Base-by-base conservation (phyloP, 202 grass and related monocot species). In the Cymbopogon flexuosus region DNA sequence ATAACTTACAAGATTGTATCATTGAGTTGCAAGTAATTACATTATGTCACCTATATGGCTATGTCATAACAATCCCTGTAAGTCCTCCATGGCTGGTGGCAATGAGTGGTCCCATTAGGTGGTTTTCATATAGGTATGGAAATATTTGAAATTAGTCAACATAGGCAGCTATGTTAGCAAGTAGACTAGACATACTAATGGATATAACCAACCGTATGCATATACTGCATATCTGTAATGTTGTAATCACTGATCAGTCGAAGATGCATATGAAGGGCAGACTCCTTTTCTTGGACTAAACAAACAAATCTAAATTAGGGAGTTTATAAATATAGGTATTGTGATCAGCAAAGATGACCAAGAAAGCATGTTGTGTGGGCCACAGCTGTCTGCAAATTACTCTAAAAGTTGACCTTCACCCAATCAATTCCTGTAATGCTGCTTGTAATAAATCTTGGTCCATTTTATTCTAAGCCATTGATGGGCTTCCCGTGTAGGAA, bases 11-110 rank as follows among this genome's bases (percentile, higher is more conserved):
- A 33, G 14, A 51, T 18, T 72, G 2, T 19, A 72, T 64, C 5
- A 9, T 78, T 78, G 64, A 78, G 73, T 36, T 78, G 43, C 36
- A 80, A 35, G 13, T 69, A 42, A 27, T 70, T 57, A 58, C 22
- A 46, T 1, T 52, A 40, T 36, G 10, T 52, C 39, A 29, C 5
- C 15, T 61, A 37, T 35, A 33, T 33, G 31, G 31, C 31, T 33
- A 33, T 33, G 62, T 36, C 78, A 10, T 73, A 33, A 69, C 22
- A 42, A 34, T 41, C 40, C 22, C 16, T 41, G 18, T 84, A 74
- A 46, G 60, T 3, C 68, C 51, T 47, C 58, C 35, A 72, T 12
- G 15, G 65, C 34, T 13, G 11, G 27, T 72, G 36, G 39, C 40
- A 57, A 46, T 57, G 22, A 76, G 35, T 87, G 18, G 66, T 59